phyloP scores from a whole-genome alignment of 768 basidiomycete species.

The Psilocybe tampanensis region DNA sequence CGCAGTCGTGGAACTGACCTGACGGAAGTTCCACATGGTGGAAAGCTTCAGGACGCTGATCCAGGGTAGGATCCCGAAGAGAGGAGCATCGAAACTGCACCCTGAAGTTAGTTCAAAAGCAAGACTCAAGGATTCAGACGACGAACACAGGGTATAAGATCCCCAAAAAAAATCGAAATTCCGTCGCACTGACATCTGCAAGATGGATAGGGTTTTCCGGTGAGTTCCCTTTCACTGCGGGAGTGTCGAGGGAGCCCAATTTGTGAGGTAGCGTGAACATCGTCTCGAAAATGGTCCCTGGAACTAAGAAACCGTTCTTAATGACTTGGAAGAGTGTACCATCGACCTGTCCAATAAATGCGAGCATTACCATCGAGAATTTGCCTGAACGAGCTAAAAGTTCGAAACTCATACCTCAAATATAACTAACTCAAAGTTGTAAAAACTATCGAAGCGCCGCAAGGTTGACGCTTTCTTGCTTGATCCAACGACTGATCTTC shows the following conservation, averaged over 20 bases:
- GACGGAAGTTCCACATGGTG: conserved; percentile 9
- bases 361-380: neutral
- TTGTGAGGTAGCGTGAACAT: conserved; percentile 6
- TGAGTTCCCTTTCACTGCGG: neutral
- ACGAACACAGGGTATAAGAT: conserved; percentile 9
- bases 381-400: no score
- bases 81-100: neutral
- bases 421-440: conserved; percentile 10
- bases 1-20: conserved; percentile 1
- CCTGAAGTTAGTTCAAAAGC: no score
- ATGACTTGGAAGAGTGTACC: conserved; percentile 7
- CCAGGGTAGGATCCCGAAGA: conserved; percentile 4
- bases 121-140: neutral
- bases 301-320: conserved; percentile 9
- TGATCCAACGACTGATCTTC: neutral
- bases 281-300: conserved; percentile 4
- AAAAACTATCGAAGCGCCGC: conserved; percentile 1
- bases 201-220: conserved; percentile 2
- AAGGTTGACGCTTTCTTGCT: neutral
- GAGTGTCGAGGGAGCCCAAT: neutral
- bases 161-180: conserved; percentile 5
- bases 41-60: conserved; percentile 3
- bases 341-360: conserved; percentile 1
- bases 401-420: conserved; percentile 2
- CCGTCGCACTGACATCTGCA: neutral